These are phyloP conservation scores for Bathelium albidoporum DNA, from an alignment of 495 filamentous ascomycete genomes.

Conservation along the genomic window DNA sequence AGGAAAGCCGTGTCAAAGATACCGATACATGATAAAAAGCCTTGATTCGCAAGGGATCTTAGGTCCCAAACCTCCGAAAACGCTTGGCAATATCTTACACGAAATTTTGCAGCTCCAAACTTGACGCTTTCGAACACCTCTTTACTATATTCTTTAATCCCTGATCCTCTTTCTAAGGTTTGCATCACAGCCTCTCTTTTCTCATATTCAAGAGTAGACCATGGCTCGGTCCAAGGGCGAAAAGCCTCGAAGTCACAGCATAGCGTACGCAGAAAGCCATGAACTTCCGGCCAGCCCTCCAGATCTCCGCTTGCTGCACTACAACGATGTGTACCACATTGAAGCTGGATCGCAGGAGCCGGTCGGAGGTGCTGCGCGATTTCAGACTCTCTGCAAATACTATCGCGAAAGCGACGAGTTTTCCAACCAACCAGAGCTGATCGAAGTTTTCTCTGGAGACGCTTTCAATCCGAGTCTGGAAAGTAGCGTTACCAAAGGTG, in stretches of 20 bases:
- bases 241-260: not conserved
- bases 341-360: constrained; percentile 69
- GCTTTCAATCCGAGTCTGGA: constrained; percentile 85
- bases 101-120: too few species aligned
- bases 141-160: too few species aligned
- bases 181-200: too few species aligned
- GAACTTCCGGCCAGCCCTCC: constrained; percentile 32
- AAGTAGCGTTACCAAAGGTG: constrained; percentile 74
- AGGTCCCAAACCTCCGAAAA: too few species aligned
- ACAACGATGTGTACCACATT: constrained; percentile 88
- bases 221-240: not conserved
- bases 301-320: constrained; percentile 73
- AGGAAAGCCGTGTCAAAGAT: too few species aligned
- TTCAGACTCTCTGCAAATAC: constrained; percentile 64
- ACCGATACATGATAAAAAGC: too few species aligned
- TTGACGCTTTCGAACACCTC: too few species aligned
- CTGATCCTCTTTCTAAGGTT: too few species aligned
- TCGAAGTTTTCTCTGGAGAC: constrained; percentile 86
- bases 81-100: too few species aligned
- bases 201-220: not conserved
- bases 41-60: too few species aligned
- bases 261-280: not conserved
- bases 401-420: constrained; percentile 54
- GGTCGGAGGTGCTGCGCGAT: constrained; percentile 66
- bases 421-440: constrained; percentile 47